Evolutionary conservation across 495 filamentous ascomycete species (phyloP).

Genomic region (Copromyces sp.): DNA sequence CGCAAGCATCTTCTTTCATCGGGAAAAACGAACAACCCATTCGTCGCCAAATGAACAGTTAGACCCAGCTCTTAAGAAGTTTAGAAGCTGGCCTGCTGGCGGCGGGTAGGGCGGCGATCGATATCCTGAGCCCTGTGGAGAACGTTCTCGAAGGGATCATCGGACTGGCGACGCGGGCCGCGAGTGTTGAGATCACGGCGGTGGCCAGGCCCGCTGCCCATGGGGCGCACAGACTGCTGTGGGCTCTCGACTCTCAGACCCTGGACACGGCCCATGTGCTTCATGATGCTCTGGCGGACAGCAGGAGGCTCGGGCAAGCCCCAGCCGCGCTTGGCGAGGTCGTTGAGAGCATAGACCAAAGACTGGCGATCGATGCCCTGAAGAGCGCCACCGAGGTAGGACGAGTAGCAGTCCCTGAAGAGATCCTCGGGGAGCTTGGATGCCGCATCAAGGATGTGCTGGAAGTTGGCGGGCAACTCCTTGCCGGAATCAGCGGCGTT

Average conservation of each 20-base stretch:
- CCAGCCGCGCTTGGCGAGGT: constrained; percentile 50
- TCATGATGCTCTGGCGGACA: constrained; percentile 32
- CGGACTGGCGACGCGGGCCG: not conserved
- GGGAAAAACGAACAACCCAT: not conserved
- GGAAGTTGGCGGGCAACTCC: constrained; percentile 28
- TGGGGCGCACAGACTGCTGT: not conserved
- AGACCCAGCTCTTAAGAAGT: not conserved
- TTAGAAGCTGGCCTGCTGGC: not conserved
- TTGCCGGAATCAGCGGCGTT: constrained; percentile 27
- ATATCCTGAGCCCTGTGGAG: not conserved
- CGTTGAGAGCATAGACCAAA: constrained; percentile 49
- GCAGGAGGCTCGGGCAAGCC: constrained; percentile 48
- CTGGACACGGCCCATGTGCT: constrained; percentile 36
- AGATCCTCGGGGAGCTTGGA: constrained; percentile 24
- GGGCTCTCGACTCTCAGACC: constrained; percentile 39
- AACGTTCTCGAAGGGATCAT: not conserved
- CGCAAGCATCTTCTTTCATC: not conserved
- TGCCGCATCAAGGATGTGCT: constrained; percentile 25
- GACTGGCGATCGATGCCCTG: constrained; percentile 23
- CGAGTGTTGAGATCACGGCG: not conserved
- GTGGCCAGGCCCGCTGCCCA: not conserved
- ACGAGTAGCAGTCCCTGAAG: constrained; percentile 26
- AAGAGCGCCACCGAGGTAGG: constrained; percentile 40
- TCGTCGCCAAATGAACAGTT: not conserved
- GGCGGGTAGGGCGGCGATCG: not conserved